These are phyloP conservation scores for Echinosphaeria canescens DNA, from an alignment of 2,329 filamentous ascomycete genomes.

Conservation along the genomic window DNA sequence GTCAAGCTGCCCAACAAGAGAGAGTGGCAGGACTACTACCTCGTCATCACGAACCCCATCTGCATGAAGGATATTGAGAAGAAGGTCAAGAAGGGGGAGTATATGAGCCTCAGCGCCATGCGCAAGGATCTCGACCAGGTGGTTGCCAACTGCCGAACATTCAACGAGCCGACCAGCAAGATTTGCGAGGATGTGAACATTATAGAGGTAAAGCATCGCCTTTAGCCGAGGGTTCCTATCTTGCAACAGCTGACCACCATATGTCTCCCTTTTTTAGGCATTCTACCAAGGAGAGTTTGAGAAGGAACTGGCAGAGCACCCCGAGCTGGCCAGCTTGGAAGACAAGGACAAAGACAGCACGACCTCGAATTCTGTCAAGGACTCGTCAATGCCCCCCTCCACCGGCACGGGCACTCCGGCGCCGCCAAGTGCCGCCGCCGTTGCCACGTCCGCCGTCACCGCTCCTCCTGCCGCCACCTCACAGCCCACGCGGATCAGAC, in stretches of 20 bases:
- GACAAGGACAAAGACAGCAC: constrained; percentile 18
- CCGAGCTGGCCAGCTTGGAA: constrained; percentile 33
- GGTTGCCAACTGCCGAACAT: constrained; percentile 80
- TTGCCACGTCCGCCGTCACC: too few species aligned
- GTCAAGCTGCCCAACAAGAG: constrained; percentile 76
- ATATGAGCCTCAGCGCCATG: constrained; percentile 62
- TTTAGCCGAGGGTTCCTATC: neutral
- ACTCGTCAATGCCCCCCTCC: constrained; percentile 40
- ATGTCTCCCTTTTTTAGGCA: constrained; percentile 15
- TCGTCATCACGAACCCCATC: constrained; percentile 81
- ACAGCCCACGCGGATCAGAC: constrained; percentile 47
- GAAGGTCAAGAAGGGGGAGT: constrained; percentile 93
- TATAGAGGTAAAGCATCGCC: constrained; percentile 52
- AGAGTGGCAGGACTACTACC: constrained; percentile 86
- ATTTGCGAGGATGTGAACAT: constrained; percentile 82
- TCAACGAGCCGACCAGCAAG: constrained; percentile 89
- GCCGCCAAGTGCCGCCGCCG: too few species aligned
- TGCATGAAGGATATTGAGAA: constrained; percentile 90
- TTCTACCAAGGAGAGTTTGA: constrained; percentile 31
- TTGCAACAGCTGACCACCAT: constrained; percentile 11
- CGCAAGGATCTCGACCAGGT: constrained; percentile 64
- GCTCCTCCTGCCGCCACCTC: too few species aligned
- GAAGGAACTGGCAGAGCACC: constrained; percentile 27
- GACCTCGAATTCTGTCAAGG: constrained; percentile 29
- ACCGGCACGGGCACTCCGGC: too few species aligned